Percentiles rank a stretch among this genome's conserved stretches.
Conservation (phyloP, 2,329 filamentous ascomycete genomes). For the Lasiodiplodia sp. region DNA sequence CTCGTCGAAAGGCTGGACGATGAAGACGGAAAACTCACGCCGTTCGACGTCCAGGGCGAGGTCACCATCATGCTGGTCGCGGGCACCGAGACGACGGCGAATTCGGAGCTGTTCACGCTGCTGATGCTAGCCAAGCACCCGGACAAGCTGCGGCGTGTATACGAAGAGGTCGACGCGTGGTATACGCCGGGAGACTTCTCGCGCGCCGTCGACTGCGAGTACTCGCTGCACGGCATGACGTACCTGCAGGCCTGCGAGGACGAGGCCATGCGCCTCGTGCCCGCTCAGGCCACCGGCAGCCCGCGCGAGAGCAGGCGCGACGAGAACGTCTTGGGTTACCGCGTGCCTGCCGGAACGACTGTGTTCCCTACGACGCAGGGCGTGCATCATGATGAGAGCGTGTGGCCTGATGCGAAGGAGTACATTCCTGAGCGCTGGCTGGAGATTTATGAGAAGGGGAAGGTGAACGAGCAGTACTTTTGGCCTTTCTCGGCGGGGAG, state of each 20-base stretch:
- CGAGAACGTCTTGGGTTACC: slow-evolving; percentile 45
- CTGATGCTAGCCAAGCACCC: neutral
- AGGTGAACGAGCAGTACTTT: slow-evolving; percentile 33
- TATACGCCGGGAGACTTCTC: slow-evolving; percentile 33
- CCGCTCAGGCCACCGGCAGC: slow-evolving; percentile 47
- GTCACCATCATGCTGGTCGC: slow-evolving; percentile 8
- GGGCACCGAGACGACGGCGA: slow-evolving; percentile 13
- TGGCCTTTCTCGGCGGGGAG: slow-evolving; percentile 16
- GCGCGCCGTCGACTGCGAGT: slow-evolving; percentile 47
- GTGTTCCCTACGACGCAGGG: slow-evolving; percentile 49
- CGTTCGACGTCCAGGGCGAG: slow-evolving; percentile 17
- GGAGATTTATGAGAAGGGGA: neutral
- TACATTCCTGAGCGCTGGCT: slow-evolving; percentile 50
- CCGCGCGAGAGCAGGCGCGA: slow-evolving; percentile 49
- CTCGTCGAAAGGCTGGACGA: slow-evolving; percentile 9
- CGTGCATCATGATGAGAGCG: slow-evolving; percentile 38
- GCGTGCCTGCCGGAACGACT: slow-evolving; percentile 46
- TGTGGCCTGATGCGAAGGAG: slow-evolving; percentile 38
- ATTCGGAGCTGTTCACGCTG: slow-evolving; percentile 9
- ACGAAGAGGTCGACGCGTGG: neutral
- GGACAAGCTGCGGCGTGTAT: neutral
- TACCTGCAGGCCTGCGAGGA: slow-evolving; percentile 50
- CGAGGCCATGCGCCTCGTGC: slow-evolving; percentile 50
- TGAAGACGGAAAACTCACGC: neutral
- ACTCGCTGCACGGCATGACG: slow-evolving; percentile 45